Percentiles rank a stretch among this genome's conserved stretches.
phyloP scores from a whole-genome alignment of 371 early-diverging fungal genomes.

The Mortierella sp. region DNA sequence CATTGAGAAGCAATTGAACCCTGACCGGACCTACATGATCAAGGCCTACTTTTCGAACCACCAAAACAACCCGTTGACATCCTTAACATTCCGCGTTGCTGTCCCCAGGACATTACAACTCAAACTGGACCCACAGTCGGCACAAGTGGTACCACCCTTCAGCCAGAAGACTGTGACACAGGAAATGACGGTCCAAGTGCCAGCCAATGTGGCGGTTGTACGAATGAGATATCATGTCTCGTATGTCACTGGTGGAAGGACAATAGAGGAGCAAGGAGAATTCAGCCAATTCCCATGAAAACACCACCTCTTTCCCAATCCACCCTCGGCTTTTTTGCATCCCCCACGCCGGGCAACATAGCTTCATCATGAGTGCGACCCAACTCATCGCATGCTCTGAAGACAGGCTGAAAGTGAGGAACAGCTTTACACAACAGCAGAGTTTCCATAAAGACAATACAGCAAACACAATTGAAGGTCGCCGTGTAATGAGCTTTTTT shows the following conservation, averaged over 20 bases:
- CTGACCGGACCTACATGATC: conserved; percentile 29
- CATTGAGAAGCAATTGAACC: conserved; percentile 31
- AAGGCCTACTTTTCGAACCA: conserved; percentile 64
- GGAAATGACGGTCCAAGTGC: conserved; percentile 61
- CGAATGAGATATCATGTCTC: conserved; percentile 75
- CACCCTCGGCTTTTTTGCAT: too few relatives aligned
- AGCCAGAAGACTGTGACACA: conserved; percentile 68
- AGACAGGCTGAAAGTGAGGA: too few relatives aligned
- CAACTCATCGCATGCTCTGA: too few relatives aligned
- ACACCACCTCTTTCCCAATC: too few relatives aligned
- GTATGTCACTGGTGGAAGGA: conserved; percentile 68
- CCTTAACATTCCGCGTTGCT: conserved; percentile 60
- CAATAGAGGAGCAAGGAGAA: conserved; percentile 78
- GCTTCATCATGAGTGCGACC: too few relatives aligned
- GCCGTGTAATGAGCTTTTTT: too few relatives aligned
- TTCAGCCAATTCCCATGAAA: conserved; percentile 52
- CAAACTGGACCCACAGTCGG: conserved; percentile 69
- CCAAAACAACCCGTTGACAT: conserved; percentile 62
- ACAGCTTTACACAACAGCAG: too few relatives aligned
- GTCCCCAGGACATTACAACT: conserved; percentile 72
- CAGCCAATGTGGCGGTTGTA: conserved; percentile 58
- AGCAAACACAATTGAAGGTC: too few relatives aligned
- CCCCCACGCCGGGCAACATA: too few relatives aligned
- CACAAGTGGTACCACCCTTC: conserved; percentile 66
- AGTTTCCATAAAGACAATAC: too few relatives aligned